Percentiles rank a stretch among this genome's conserved stretches.
These are phyloP conservation scores for Daldinia sp. DNA, from an alignment of 2,329 filamentous ascomycete species.

Conservation along the genomic window DNA sequence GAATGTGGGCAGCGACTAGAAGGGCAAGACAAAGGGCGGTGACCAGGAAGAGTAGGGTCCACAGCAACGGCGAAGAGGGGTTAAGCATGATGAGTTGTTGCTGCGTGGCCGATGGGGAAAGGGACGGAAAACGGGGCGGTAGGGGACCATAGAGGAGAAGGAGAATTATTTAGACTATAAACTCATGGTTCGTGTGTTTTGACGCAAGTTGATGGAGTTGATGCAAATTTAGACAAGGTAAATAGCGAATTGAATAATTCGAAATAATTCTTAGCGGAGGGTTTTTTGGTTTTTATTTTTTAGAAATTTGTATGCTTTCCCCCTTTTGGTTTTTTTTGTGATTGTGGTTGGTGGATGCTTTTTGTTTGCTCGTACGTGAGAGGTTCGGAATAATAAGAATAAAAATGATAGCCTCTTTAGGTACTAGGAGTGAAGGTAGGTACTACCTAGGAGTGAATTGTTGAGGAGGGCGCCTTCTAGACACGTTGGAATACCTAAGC, in stretches of 20 bases:
- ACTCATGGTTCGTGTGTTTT: slow-evolving; percentile 24
- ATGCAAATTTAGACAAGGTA: too few species aligned
- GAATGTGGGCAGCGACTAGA: slow-evolving; percentile 61
- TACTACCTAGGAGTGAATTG: neutral
- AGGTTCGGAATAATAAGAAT: neutral
- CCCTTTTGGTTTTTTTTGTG: neutral
- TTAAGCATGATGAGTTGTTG: slow-evolving; percentile 54
- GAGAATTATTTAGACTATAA: slow-evolving; percentile 15
- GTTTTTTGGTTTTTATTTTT: slow-evolving; percentile 24
- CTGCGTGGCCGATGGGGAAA: slow-evolving; percentile 27
- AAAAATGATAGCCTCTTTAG: neutral
- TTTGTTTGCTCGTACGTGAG: neutral
- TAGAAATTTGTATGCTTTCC: too few species aligned
- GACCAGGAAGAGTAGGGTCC: slow-evolving; percentile 65
- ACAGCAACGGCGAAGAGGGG: slow-evolving; percentile 58
- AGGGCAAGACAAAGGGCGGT: slow-evolving; percentile 65
- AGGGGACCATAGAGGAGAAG: slow-evolving; percentile 4
- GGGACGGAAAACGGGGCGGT: neutral
- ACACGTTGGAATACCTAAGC: too few species aligned
- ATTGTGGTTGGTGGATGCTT: neutral
- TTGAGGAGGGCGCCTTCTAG: neutral
- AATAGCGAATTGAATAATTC: slow-evolving; percentile 27
- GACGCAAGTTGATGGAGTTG: neutral
- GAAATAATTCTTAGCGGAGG: neutral
- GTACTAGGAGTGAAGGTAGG: too few species aligned